Evolutionary conservation across 306 rosid genomes (phyloP).

Genomic region (Cotoneaster glaucophyllus): DNA sequence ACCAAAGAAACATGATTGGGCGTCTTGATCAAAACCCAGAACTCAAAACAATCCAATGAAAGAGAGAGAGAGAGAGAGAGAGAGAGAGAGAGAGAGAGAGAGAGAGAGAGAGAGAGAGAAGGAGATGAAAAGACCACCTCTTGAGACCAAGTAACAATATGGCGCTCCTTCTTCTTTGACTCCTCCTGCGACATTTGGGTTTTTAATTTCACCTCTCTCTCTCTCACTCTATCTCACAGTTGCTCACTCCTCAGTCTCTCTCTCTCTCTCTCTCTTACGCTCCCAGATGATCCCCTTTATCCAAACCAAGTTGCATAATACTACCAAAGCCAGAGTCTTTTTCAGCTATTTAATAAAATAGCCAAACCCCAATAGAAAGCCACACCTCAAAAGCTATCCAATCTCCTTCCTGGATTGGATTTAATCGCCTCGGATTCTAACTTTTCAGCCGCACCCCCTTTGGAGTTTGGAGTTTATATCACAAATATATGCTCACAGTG

Average conservation of each 20-base stretch:
- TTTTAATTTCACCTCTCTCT: constrained; percentile 11
- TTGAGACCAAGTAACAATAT: constrained; percentile 93
- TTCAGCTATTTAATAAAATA: constrained; percentile 17
- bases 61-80: too few relatives aligned
- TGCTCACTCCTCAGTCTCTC: constrained; percentile 24
- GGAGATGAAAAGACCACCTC: constrained; percentile 44
- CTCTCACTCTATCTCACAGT: constrained; percentile 14
- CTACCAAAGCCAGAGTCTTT: constrained; percentile 54
- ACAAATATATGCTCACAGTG: background rate
- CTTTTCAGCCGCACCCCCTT: constrained; percentile 46
- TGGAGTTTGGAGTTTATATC: constrained; percentile 1
- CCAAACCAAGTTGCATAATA: constrained; percentile 64
- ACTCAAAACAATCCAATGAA: background rate
- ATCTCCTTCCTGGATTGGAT: background rate
- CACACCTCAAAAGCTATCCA: background rate
- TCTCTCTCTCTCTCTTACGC: constrained; percentile 50
- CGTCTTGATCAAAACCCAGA: background rate
- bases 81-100: background rate
- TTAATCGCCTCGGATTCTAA: constrained; percentile 79
- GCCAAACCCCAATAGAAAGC: constrained; percentile 15
- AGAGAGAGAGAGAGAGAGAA: background rate
- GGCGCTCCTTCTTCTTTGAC: constrained; percentile 99
- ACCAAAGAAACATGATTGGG: background rate
- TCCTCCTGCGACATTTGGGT: constrained; percentile 61
- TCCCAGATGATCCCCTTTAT: constrained; percentile 47